Conservation (phyloP, 1,139 yeast genomes). For the Protomyces arabidopsidicola region DNA sequence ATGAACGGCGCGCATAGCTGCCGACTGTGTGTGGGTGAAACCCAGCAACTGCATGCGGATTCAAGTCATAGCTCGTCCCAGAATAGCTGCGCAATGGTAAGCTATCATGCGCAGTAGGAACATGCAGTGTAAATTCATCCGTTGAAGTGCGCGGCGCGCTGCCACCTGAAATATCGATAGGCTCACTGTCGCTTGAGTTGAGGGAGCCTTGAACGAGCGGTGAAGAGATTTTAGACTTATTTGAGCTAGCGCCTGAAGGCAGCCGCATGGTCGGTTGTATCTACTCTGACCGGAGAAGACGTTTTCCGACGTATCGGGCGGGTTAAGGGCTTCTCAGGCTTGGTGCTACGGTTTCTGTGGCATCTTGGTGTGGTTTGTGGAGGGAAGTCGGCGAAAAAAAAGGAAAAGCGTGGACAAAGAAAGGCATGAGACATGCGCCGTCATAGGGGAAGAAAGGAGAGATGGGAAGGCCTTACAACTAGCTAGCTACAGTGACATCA, state of each 20-base stretch:
- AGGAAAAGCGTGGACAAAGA: neutral
- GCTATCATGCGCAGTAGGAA: neutral
- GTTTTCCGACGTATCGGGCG: too few species aligned
- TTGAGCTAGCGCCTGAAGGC: neutral
- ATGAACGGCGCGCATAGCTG: conserved; percentile 9
- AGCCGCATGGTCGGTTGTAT: neutral
- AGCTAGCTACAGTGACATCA: too few species aligned
- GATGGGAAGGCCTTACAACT: too few species aligned
- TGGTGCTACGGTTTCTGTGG: neutral
- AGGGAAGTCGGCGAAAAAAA: neutral
- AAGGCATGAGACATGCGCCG: neutral
- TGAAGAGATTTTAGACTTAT: conserved; percentile 13
- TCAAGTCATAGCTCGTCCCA: neutral
- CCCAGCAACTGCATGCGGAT: neutral
- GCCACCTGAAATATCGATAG: conserved; percentile 16
- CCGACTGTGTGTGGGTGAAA: neutral
- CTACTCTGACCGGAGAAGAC: too few species aligned
- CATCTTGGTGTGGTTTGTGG: neutral
- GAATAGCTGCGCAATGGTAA: neutral
- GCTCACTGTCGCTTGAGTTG: conserved; percentile 22
- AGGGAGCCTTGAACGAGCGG: conserved; percentile 13
- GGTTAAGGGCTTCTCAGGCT: neutral
- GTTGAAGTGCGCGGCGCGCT: conserved; percentile 1
- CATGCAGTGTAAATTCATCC: too few species aligned
- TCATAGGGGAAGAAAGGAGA: too few species aligned